Base-by-base conservation (phyloP, 2,329 filamentous ascomycete genomes). In the Davidsoniella australis region DNA sequence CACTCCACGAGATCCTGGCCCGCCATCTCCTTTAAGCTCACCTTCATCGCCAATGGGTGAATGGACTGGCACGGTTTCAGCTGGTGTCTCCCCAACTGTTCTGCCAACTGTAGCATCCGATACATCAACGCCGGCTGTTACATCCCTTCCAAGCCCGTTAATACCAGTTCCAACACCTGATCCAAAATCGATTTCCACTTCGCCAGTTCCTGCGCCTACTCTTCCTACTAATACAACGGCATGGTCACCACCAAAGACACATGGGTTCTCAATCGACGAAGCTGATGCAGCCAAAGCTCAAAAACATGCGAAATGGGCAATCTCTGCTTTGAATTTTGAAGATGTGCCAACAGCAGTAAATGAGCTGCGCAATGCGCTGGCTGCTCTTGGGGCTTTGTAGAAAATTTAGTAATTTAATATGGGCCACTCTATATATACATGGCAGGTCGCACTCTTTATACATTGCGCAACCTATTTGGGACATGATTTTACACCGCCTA, bases 301-400 rank as follows among this genome's bases (percentile, higher is more conserved):
- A 62, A 98, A 96, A 62, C 91, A 96, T 66, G 88, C 89, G 2
- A 87, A 86, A 58, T 98, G 86, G 85, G 91, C 91, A 0, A 94
- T 96, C 40, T 95, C 88, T 9, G 91, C 91, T 0, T 67, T 98
- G 44, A 94, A 95, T 58, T 98, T 98, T 63, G 91, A 98, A 57
- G 91, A 98, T 61, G 83, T 94, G 1, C 72, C 80, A 1, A 98
- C 91, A 0, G 91, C 91, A 0, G 80, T 96, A 4, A 80, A 80
- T 58, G 88, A 98, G 60, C 63, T 98, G 54, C 76, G 76, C 47
- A 78, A 76, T 52, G 91, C 91, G 2, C 65, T 98, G 54, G 68
- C 74, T 50, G 66, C 70, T 16, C 65, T 95, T 45, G 85, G 85
- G 2, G 82, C 78, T 10, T 29, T 49, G 20, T 49, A 39, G 20